phyloP scores from a whole-genome alignment of 176 grass and related monocot species.

The Otatea glauca region DNA sequence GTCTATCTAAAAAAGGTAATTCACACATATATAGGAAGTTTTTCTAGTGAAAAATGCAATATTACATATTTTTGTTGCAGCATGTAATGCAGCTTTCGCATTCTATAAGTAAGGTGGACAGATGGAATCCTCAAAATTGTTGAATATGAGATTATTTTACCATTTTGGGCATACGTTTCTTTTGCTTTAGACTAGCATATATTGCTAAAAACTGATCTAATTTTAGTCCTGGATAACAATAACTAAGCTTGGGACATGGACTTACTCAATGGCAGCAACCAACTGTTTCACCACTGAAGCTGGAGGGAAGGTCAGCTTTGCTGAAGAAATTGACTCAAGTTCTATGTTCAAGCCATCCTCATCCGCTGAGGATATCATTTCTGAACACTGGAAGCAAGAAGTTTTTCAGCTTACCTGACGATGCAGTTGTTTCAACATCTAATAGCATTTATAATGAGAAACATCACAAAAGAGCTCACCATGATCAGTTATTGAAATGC shows the following conservation, averaged over 20 bases:
- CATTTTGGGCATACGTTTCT: background rate
- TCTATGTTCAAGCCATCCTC: conserved; percentile 34
- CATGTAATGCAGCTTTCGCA: background rate
- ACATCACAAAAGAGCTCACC: background rate
- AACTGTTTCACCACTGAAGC: conserved; percentile 75
- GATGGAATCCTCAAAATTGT: background rate
- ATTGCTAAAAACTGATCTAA: background rate
- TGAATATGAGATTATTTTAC: background rate
- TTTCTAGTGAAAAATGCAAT: conserved; percentile 19
- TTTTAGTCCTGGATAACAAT: background rate
- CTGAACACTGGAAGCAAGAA: conserved; percentile 43
- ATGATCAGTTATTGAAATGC: background rate
- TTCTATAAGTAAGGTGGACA: conserved; percentile 3
- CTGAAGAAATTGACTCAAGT: conserved; percentile 31
- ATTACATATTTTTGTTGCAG: conserved; percentile 9
- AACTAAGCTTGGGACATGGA: conserved; percentile 25
- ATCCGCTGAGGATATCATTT: conserved; percentile 37
- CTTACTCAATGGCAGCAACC: conserved; percentile 82
- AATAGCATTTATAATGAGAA: conserved; percentile 21
- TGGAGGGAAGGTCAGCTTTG: conserved; percentile 61
- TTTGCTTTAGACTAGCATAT: background rate
- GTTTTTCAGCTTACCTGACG: conserved; percentile 14
- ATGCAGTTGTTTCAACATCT: conserved; percentile 17
- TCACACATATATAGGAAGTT: conserved; percentile 13
- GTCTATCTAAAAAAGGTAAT: conserved; percentile 4